Percentiles rank a stretch among this genome's conserved stretches.
These are phyloP conservation scores for Saccharomycopsis microspora DNA, from an alignment of 805 yeast genomes.

Conservation along the genomic window DNA sequence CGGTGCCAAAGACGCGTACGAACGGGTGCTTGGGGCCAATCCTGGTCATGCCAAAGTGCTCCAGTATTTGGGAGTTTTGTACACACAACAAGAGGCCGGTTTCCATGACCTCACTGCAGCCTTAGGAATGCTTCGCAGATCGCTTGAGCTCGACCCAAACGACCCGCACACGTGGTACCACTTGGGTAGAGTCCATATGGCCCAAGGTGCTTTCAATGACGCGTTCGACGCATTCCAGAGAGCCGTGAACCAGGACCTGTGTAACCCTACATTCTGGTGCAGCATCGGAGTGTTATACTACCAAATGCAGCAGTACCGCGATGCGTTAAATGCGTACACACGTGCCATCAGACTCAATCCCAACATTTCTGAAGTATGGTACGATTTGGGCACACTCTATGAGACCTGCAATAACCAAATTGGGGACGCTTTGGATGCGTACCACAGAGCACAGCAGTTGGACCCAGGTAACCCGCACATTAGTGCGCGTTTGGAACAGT, in stretches of 20 bases:
- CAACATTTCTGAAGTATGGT: conserved; percentile 96
- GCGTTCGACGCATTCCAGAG: conserved; percentile 98
- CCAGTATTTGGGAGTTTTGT: conserved; percentile 91
- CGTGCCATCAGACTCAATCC: conserved; percentile 94
- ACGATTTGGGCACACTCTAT: conserved; percentile 91
- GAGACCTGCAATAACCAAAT: conserved; percentile 96
- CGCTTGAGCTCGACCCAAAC: conserved; percentile 76
- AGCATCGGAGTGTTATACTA: conserved; percentile 92
- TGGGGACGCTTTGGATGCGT: conserved; percentile 92
- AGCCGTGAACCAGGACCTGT: conserved; percentile 91
- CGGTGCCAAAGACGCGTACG: conserved; percentile 92
- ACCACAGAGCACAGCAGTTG: conserved; percentile 88
- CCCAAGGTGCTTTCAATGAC: conserved; percentile 85
- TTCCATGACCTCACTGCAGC: conserved; percentile 80
- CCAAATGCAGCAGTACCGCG: conserved; percentile 91
- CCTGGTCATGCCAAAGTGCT: conserved; percentile 94
- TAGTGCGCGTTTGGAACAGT: conserved; percentile 81
- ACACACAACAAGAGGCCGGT: conserved; percentile 59
- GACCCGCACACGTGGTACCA: conserved; percentile 98
- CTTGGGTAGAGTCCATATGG: conserved; percentile 94
- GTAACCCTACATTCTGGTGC: conserved; percentile 98
- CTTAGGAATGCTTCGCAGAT: conserved; percentile 67
- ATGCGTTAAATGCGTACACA: conserved; percentile 95
- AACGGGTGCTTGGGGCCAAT: conserved; percentile 77
- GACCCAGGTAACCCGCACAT: conserved; percentile 94